These are phyloP conservation scores for Rossbeevera mucosa DNA, from an alignment of 768 basidiomycete species.

Conservation along the genomic window DNA sequence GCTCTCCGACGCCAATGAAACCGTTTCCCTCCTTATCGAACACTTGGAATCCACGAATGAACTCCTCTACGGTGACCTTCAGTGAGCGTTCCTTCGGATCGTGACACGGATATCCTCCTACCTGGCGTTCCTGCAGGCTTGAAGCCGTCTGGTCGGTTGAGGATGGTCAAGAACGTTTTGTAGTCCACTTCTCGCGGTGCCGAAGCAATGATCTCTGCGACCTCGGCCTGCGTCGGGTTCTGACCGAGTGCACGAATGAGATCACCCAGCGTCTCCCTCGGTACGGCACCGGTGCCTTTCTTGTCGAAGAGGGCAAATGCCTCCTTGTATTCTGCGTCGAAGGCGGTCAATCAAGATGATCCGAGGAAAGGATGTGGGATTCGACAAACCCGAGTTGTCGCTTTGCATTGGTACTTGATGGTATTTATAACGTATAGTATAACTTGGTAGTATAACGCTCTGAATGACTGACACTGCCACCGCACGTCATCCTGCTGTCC, in stretches of 20 bases:
- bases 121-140: slow-evolving; percentile 96
- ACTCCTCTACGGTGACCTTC: slow-evolving; percentile 69
- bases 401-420: slow-evolving; percentile 29
- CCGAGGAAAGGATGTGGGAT: not conserved
- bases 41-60: slow-evolving; percentile 98
- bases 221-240: slow-evolving; percentile 99
- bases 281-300: slow-evolving; percentile 86
- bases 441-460: not conserved
- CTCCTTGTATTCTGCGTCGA: slow-evolving; percentile 82
- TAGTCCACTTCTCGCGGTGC: slow-evolving; percentile 90
- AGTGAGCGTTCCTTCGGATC: not conserved
- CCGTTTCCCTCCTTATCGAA: slow-evolving; percentile 86
- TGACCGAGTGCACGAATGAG: slow-evolving; percentile 91
- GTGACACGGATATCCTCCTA: slow-evolving; percentile 30
- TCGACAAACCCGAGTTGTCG: slow-evolving; percentile 47
- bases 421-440: not conserved
- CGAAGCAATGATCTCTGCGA: slow-evolving; percentile 67
- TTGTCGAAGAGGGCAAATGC: slow-evolving; percentile 99
- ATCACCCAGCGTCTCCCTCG: slow-evolving; percentile 85
- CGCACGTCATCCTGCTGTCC: no score
- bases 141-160: slow-evolving; percentile 95
- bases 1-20: slow-evolving; percentile 59
- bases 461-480: not conserved
- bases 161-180: slow-evolving; percentile 82
- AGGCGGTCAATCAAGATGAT: slow-evolving; percentile 4